phyloP scores from a whole-genome alignment of 2,329 filamentous ascomycete species.

The Zarea fungicola region DNA sequence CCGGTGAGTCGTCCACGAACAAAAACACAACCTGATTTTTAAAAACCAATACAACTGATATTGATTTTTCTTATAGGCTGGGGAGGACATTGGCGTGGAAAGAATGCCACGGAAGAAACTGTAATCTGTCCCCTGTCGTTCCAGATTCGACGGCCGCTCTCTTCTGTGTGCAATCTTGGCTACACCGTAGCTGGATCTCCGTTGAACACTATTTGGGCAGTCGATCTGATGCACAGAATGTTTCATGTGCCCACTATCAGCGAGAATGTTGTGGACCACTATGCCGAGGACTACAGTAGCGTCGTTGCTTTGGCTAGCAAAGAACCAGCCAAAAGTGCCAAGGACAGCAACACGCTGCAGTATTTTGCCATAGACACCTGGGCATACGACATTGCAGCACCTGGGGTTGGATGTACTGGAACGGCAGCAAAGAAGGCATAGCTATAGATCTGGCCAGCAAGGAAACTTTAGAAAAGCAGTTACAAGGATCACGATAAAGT shows the following conservation, averaged over 20 bases:
- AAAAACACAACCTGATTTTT: background rate
- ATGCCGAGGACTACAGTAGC: conserved; percentile 51
- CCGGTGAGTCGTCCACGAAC: conserved; percentile 26
- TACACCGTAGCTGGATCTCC: conserved; percentile 54
- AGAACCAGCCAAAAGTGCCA: conserved; percentile 41
- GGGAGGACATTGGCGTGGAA: conserved; percentile 63
- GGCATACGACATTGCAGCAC: conserved; percentile 58
- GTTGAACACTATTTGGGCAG: conserved; percentile 59
- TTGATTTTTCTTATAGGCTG: conserved; percentile 40
- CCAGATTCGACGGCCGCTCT: conserved; percentile 49
- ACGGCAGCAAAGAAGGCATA: conserved; percentile 19
- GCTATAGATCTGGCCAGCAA: conserved; percentile 3
- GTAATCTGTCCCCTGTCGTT: conserved; percentile 65
- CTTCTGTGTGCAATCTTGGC: conserved; percentile 55
- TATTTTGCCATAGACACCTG: conserved; percentile 66
- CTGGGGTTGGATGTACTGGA: conserved; percentile 57
- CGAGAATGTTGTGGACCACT: conserved; percentile 58
- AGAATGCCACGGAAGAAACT: conserved; percentile 60
- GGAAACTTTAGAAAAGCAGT: background rate
- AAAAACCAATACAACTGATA: background rate
- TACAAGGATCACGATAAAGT: too few species aligned
- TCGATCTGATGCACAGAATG: conserved; percentile 62
- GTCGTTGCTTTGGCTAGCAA: conserved; percentile 46
- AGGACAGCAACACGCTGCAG: conserved; percentile 59
- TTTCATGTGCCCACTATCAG: conserved; percentile 58